Base-by-base conservation (phyloP, 805 yeast species). In the Hanseniaspora mollemarum region DNA sequence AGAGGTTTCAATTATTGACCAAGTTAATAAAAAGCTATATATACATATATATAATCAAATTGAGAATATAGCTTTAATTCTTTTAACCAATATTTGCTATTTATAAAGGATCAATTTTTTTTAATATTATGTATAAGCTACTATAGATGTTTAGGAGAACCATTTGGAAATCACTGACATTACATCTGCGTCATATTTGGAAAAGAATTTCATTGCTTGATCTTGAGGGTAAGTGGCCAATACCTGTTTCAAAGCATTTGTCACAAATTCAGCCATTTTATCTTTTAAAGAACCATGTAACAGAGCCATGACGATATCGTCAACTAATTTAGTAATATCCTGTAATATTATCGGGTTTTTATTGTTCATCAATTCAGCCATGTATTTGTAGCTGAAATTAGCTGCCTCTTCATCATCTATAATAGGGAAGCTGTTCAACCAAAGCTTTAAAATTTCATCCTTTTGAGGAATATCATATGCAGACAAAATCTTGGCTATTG, bases 321-420 rank as follows among this genome's bases (percentile, higher is more conserved):
- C 85, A 37, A 87, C 75, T 10, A 81, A 76, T 54, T 74, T 72
- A 15, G 82, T 80, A 6, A 78, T 64, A 54, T 80, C 79, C 1
- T 68, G 54, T 24, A 58, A 49, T n/a, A 85, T 75, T 3, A 75
- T 69, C 8, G 81, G 75, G 55, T 86, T 87, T 48, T 76, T 74
- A 49, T 72, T 73, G 46, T 80, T 81, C 38, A 87, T 81, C 60
- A 88, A 70, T 54, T 81, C 83, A 8, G 80, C 69, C 56, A 88
- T 70, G 62, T 86, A 88, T 58, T 74, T 72, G 67, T 87, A 92
- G 18, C 86, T 79, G 64, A 74, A 86, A 15, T 87, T 79, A 3
- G 96, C 96, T 4, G 94, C 94, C 57, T 84, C 92, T 38, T 79
- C 83, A 63, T 92, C 96, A 58, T 78, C 83, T 21, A 80, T 66